Percentiles rank a stretch among this genome's conserved stretches.
These are phyloP conservation scores for Coemansia sp. DNA, from an alignment of 192 early-diverging fungal species.

Conservation along the genomic window DNA sequence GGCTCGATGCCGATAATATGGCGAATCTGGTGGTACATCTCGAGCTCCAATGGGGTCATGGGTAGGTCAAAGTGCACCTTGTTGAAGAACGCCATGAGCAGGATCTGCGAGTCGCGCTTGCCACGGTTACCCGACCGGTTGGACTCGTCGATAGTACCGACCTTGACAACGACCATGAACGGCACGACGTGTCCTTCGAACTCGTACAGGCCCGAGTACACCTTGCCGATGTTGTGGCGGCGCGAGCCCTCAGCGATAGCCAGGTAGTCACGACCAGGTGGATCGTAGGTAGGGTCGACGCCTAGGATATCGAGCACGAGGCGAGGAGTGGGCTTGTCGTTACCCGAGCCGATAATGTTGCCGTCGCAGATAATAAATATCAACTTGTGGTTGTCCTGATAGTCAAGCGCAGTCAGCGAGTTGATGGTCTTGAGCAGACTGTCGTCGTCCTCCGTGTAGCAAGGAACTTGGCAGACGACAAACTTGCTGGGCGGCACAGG, in stretches of 20 bases:
- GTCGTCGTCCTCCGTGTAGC: conserved; percentile 94
- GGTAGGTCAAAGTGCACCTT: conserved; percentile 89
- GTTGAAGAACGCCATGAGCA: conserved; percentile 95
- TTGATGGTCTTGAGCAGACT: conserved; percentile 85
- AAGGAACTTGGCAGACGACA: conserved; percentile 94
- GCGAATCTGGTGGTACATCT: conserved; percentile 98
- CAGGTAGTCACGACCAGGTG: conserved; percentile 78
- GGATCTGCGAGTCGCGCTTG: conserved; percentile 98
- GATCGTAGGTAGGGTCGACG: conserved; percentile 78
- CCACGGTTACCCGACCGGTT: conserved; percentile 94
- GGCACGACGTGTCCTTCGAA: conserved; percentile 88
- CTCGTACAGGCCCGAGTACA: conserved; percentile 97
- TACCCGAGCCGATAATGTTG: conserved; percentile 93
- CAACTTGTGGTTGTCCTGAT: conserved; percentile 89
- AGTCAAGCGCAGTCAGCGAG: conserved; percentile 73
- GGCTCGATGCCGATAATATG: conserved; percentile 92
- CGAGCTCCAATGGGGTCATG: conserved; percentile 95
- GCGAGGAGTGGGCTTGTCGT: conserved; percentile 87
- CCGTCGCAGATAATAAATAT: conserved; percentile 90
- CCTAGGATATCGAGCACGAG: conserved; percentile 92
- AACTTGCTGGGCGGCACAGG: conserved; percentile 91
- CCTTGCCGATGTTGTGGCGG: conserved; percentile 94
- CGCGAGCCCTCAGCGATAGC: conserved; percentile 91
- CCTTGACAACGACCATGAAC: conserved; percentile 94
- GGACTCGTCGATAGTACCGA: conserved; percentile 85